Evolutionary conservation across 352 stramenopile genomes (phyloP).

Genomic region (Phytophthora multivora): DNA sequence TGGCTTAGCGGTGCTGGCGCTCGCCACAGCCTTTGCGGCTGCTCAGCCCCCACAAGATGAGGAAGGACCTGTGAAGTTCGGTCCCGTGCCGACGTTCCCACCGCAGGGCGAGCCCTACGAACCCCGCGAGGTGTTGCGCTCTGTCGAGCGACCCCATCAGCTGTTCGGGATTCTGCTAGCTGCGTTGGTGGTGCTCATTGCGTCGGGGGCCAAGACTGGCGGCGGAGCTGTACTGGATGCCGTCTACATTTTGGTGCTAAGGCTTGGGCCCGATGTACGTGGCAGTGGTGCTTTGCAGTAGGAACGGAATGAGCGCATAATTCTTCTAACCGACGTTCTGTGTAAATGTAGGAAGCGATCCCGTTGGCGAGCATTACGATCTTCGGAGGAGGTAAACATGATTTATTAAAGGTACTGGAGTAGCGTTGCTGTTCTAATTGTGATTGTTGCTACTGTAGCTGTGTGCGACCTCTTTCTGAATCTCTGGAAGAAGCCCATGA

Average conservation of each 20-base stretch:
- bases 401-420: neutral
- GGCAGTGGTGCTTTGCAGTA: neutral
- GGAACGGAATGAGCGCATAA: neutral
- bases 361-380: slow-evolving; percentile 92
- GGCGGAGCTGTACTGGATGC: slow-evolving; percentile 91
- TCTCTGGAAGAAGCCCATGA: slow-evolving; percentile 38
- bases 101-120: slow-evolving; percentile 19
- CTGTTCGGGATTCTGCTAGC: slow-evolving; percentile 34
- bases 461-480: slow-evolving; percentile 38
- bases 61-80: slow-evolving; percentile 32
- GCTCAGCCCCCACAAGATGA: slow-evolving; percentile 11
- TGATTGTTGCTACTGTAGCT: slow-evolving; percentile 21
- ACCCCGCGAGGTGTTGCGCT: slow-evolving; percentile 23
- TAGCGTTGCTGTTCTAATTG: neutral
- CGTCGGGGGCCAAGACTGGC: slow-evolving; percentile 72
- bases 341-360: slow-evolving; percentile 70
- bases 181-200: slow-evolving; percentile 65
- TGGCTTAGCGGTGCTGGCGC: slow-evolving; percentile 9
- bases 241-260: slow-evolving; percentile 93
- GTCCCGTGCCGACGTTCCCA: slow-evolving; percentile 24
- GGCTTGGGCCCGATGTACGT: slow-evolving; percentile 79
- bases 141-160: slow-evolving; percentile 30
- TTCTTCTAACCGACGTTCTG: slow-evolving; percentile 2
- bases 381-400: slow-evolving; percentile 70
- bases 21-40: slow-evolving; percentile 2